Percentiles rank a stretch among this genome's conserved stretches.
Evolutionary conservation across 345 rosid genomes (phyloP).

Genomic region (Erodium maritimum): DNA sequence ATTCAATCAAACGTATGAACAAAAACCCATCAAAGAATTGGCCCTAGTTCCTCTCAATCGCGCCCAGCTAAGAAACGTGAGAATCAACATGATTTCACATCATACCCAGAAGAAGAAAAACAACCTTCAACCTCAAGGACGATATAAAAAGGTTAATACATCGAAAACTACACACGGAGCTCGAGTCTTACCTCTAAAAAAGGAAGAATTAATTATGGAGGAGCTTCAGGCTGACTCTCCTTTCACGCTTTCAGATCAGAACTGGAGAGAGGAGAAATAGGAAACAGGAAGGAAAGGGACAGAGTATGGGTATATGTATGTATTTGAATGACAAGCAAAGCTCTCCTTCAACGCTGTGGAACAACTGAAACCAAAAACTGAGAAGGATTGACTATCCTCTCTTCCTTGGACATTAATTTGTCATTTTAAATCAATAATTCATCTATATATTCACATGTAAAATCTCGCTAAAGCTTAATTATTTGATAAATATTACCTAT

Average conservation of each 20-base stretch:
- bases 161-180: background rate
- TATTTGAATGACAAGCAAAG: conserved; percentile 11
- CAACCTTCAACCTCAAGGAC: background rate
- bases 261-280: background rate
- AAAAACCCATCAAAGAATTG: background rate
- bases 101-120: background rate
- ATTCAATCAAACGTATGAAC: background rate
- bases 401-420: too few species aligned
- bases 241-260: background rate
- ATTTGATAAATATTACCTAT: too few species aligned
- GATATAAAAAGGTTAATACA: background rate
- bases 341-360: background rate
- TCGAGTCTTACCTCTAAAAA: background rate
- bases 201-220: too few species aligned
- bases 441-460: too few species aligned
- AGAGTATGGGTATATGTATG: too few species aligned
- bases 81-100: background rate
- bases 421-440: too few species aligned
- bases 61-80: background rate
- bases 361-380: background rate
- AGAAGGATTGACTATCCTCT: conserved; percentile 8
- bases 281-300: background rate
- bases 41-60: too few species aligned
- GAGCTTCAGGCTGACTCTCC: background rate
- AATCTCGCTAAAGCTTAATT: too few species aligned